These are phyloP conservation scores for Lathyrus sativus DNA, from an alignment of 306 rosid genomes.

Conservation along the genomic window DNA sequence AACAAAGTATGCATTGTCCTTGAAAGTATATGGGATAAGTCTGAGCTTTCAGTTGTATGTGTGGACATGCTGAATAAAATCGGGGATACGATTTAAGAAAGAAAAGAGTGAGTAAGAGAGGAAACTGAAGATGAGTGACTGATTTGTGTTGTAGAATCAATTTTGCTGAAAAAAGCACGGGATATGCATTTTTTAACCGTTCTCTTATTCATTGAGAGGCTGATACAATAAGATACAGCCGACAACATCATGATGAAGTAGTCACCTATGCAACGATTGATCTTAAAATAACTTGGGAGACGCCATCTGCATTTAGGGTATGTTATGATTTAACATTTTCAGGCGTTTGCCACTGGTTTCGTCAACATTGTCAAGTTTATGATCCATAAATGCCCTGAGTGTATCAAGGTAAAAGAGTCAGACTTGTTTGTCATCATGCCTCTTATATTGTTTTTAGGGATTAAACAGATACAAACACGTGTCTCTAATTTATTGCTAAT, in stretches of 20 bases:
- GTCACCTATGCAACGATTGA: not conserved
- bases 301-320: slow-evolving; percentile 13
- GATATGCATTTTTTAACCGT: not conserved
- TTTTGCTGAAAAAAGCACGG: not conserved
- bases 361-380: not conserved
- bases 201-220: slow-evolving; percentile 10
- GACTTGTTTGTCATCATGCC: not conserved
- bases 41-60: not conserved
- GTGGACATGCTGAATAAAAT: not conserved
- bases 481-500: not conserved
- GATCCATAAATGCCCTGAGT: not conserved
- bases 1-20: slow-evolving; percentile 5
- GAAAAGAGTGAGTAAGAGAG: not conserved
- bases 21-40: slow-evolving; percentile 6
- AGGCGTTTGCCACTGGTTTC: not conserved
- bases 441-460: slow-evolving; percentile 16
- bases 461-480: slow-evolving; percentile 12
- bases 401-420: slow-evolving; percentile 10
- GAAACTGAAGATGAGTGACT: not conserved
- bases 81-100: not conserved
- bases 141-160: slow-evolving; percentile 2
- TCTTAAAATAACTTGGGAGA: slow-evolving; percentile 17
- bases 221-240: not conserved
- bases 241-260: not conserved
- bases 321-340: slow-evolving; percentile 2